Percentiles rank a stretch among this genome's conserved stretches.
phyloP scores from a whole-genome alignment of 441 rosid species.

The Arabidopsis hybrid region DNA sequence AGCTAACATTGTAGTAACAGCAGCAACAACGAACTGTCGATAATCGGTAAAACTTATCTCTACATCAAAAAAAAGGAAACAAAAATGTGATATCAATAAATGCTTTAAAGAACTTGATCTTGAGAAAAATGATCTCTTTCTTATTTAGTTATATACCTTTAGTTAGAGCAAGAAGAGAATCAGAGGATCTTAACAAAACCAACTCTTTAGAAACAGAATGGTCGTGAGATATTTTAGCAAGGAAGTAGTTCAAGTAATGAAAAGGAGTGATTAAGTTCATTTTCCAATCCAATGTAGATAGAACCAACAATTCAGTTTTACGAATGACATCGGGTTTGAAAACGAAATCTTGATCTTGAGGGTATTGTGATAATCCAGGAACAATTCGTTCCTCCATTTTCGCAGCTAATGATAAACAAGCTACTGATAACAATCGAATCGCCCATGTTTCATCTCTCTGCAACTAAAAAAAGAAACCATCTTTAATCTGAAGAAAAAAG shows the following conservation, averaged over 20 bases:
- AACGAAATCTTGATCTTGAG: constrained; percentile 53
- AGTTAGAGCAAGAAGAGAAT: constrained; percentile 52
- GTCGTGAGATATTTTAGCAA: constrained; percentile 47
- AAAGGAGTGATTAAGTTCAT: constrained; percentile 81
- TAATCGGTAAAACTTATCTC: constrained; percentile 66
- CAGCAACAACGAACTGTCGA: constrained; percentile 77
- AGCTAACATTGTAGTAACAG: constrained; percentile 77
- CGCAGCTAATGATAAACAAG: constrained; percentile 82
- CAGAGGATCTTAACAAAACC: constrained; percentile 51
- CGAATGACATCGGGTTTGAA: constrained; percentile 63
- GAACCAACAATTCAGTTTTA: constrained; percentile 76
- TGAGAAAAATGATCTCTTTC: neutral
- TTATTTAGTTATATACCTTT: constrained; percentile 44
- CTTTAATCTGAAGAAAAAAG: constrained; percentile 2
- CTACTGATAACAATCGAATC: constrained; percentile 70
- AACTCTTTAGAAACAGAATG: constrained; percentile 53
- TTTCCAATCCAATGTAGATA: constrained; percentile 78
- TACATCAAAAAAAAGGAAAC: constrained; percentile 37
- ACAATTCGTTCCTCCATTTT: constrained; percentile 84
- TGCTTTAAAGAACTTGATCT: neutral
- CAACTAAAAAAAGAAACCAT: constrained; percentile 4
- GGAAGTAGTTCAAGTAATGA: constrained; percentile 67
- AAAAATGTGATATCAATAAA: neutral
- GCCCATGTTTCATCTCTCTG: constrained; percentile 86
- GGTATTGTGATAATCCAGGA: constrained; percentile 67